Conservation (phyloP, 2,329 filamentous ascomycete genomes). For the Trichoderma sp. region DNA sequence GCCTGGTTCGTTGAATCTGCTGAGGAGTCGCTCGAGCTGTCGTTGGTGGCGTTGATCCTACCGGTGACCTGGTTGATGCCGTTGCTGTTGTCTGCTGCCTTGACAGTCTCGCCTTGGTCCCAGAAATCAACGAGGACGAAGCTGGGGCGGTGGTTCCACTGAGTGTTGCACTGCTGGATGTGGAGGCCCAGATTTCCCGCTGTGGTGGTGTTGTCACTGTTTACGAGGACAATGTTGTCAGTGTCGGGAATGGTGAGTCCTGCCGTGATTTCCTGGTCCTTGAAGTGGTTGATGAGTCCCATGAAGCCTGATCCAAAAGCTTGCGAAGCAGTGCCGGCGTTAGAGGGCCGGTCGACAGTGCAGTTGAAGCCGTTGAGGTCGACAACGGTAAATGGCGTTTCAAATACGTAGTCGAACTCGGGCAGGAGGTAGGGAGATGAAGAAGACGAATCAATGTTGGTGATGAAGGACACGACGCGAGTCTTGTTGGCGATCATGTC, state of each 20-base stretch:
- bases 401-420: slow-evolving; percentile 68
- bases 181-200: slow-evolving; percentile 55
- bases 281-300: slow-evolving; percentile 79
- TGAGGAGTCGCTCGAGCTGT: slow-evolving; percentile 5
- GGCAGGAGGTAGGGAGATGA: slow-evolving; percentile 58
- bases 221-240: slow-evolving; percentile 61
- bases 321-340: slow-evolving; percentile 45
- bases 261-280: slow-evolving; percentile 56
- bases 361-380: slow-evolving; percentile 67
- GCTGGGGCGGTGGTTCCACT: slow-evolving; percentile 64
- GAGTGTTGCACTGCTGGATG: slow-evolving; percentile 50
- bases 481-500: slow-evolving; percentile 63
- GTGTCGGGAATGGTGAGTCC: slow-evolving; percentile 61
- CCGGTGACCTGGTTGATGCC: slow-evolving; percentile 43
- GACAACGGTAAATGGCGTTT: slow-evolving; percentile 67
- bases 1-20: slow-evolving; percentile 15
- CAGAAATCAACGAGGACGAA: slow-evolving; percentile 81
- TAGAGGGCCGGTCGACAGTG: slow-evolving; percentile 62
- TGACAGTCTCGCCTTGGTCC: slow-evolving; percentile 67
- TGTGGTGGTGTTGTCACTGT: slow-evolving; percentile 55
- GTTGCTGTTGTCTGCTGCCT: slow-evolving; percentile 68
- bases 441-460: slow-evolving; percentile 46
- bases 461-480: slow-evolving; percentile 68
- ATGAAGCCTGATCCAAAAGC: slow-evolving; percentile 61
- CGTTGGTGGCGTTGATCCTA: slow-evolving; percentile 29